These are phyloP conservation scores for Pythium dissotocum DNA, from an alignment of 352 stramenopile genomes.

Conservation along the genomic window DNA sequence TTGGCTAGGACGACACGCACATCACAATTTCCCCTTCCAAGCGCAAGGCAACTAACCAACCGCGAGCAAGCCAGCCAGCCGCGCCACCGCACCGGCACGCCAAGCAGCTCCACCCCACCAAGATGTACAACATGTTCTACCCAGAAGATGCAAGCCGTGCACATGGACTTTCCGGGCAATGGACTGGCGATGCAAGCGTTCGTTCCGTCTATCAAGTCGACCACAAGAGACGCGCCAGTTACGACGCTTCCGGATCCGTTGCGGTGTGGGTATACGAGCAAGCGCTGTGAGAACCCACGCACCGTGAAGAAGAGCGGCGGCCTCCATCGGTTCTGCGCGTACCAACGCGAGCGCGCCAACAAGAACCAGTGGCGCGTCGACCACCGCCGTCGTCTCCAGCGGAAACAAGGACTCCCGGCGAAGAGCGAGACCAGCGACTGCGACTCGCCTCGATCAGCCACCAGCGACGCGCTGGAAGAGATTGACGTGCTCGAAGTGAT, in stretches of 20 bases:
- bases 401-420: background rate
- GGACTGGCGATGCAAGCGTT: background rate
- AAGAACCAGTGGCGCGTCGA: constrained; percentile 54
- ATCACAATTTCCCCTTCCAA: background rate
- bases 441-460: constrained; percentile 12
- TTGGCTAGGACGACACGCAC: background rate
- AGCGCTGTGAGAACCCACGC: constrained; percentile 45
- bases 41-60: background rate
- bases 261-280: constrained; percentile 51
- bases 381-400: constrained; percentile 23
- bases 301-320: constrained; percentile 51
- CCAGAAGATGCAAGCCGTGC: background rate
- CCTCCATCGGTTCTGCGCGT: constrained; percentile 52
- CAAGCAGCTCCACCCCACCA: background rate
- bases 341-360: constrained; percentile 57
- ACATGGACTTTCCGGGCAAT: background rate
- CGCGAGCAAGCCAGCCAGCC: too few species aligned
- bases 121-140: background rate
- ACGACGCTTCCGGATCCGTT: constrained; percentile 10
- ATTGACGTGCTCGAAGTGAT: constrained; percentile 2
- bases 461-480: constrained; percentile 14
- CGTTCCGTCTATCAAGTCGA: background rate
- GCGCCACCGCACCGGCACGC: too few species aligned
- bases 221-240: background rate
- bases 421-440: constrained; percentile 13